Evolutionary conservation across 108 stramenopile species (phyloP).

Genomic region (Nannochloropsis gaditana): DNA sequence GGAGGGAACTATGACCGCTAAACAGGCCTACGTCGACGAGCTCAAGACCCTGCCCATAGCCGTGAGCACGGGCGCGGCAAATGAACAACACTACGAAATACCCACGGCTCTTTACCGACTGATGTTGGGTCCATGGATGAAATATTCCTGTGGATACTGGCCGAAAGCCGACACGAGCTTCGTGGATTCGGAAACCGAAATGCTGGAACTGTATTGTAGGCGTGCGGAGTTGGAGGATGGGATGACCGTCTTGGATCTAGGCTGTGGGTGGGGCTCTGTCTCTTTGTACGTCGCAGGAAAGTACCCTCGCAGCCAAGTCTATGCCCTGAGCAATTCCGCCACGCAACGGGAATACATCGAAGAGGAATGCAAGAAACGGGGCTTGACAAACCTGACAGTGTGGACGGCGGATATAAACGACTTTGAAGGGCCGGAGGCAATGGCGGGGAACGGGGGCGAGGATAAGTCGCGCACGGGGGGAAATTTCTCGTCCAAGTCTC

Average conservation of each 20-base stretch:
- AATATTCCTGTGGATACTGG: conserved; percentile 82
- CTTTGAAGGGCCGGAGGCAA: background rate
- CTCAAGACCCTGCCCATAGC: conserved; percentile 66
- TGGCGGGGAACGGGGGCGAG: background rate
- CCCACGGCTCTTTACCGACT: conserved; percentile 77
- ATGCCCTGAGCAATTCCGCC: conserved; percentile 67
- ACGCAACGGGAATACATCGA: conserved; percentile 81
- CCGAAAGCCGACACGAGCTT: conserved; percentile 55
- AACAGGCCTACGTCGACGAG: conserved; percentile 50
- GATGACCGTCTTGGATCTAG: conserved; percentile 67
- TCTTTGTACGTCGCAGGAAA: conserved; percentile 62
- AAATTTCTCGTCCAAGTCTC: too few species aligned
- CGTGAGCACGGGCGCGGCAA: conserved; percentile 64
- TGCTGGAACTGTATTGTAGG: conserved; percentile 75
- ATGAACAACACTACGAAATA: conserved; percentile 97
- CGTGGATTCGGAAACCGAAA: conserved; percentile 70
- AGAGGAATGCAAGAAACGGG: conserved; percentile 53
- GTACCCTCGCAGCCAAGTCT: conserved; percentile 53
- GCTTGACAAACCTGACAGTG: conserved; percentile 74
- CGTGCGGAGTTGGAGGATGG: conserved; percentile 76
- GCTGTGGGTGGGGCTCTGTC: conserved; percentile 93
- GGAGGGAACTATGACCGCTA: conserved; percentile 30
- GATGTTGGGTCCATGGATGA: conserved; percentile 73
- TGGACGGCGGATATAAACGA: conserved; percentile 62
- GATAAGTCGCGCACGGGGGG: background rate